Conservation (phyloP, 805 yeast species). For the Candida tibetensis region DNA sequence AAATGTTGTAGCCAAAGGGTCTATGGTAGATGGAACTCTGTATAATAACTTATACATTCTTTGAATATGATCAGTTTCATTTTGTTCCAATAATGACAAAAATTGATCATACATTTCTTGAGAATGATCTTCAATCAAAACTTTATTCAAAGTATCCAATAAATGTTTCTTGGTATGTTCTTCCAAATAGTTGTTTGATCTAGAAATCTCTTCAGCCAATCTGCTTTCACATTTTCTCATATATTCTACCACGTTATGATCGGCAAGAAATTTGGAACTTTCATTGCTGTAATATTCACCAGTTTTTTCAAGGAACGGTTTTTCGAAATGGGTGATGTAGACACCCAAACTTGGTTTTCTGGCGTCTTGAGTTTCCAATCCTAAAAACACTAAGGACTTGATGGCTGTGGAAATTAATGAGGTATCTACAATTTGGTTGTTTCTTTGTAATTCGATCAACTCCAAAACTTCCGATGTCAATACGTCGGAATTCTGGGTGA, state of each 20-base stretch:
- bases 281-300: conserved; percentile 66
- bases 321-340: conserved; percentile 78
- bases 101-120: conserved; percentile 75
- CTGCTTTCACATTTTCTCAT: conserved; percentile 82
- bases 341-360: conserved; percentile 81
- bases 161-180: conserved; percentile 78
- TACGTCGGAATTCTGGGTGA: conserved; percentile 56
- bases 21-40: conserved; percentile 76
- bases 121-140: conserved; percentile 77
- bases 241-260: conserved; percentile 86
- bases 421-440: conserved; percentile 70
- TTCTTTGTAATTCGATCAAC: conserved; percentile 74
- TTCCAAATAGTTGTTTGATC: conserved; percentile 78
- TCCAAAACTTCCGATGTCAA: conserved; percentile 71
- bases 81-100: conserved; percentile 67
- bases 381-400: conserved; percentile 82
- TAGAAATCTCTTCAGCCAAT: conserved; percentile 75
- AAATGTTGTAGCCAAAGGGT: conserved; percentile 70
- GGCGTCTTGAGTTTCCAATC: conserved; percentile 86
- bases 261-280: conserved; percentile 59
- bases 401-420: conserved; percentile 68
- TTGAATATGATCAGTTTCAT: conserved; percentile 67
- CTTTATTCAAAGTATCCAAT: conserved; percentile 70
- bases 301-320: conserved; percentile 68
- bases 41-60: conserved; percentile 74